phyloP scores from a whole-genome alignment of 306 rosid genomes.

The Pyrus betulifolia region DNA sequence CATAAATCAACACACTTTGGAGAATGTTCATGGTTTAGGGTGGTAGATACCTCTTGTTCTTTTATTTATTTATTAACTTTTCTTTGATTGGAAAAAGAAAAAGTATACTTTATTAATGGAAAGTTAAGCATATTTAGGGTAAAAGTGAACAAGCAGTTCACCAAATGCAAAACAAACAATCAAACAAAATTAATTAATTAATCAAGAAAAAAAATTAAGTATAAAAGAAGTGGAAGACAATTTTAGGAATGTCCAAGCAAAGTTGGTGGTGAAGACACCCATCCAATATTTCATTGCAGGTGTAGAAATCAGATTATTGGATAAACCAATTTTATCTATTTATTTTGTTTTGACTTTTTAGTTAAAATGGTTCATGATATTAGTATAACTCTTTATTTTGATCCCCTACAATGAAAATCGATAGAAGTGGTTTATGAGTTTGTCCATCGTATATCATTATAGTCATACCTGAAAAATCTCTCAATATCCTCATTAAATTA shows the following conservation, averaged over 20 bases:
- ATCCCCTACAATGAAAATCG: too few species aligned
- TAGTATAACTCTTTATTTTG: too few species aligned
- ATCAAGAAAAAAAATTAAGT: neutral
- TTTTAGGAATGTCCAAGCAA: too few species aligned
- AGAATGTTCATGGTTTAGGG: neutral
- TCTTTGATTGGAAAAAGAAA: neutral
- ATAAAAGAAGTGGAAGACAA: neutral
- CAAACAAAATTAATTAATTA: neutral
- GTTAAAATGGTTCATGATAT: too few species aligned
- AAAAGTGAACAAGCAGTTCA: neutral
- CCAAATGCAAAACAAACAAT: constrained; percentile 9
- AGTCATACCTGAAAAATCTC: too few species aligned
- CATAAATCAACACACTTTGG: neutral
- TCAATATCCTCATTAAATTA: too few species aligned
- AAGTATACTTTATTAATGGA: neutral
- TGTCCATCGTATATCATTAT: too few species aligned
- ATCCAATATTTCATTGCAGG: neutral
- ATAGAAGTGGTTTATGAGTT: too few species aligned
- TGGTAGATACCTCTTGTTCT: neutral
- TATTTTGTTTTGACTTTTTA: too few species aligned
- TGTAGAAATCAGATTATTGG: neutral
- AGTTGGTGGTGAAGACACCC: neutral
- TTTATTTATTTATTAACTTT: neutral
- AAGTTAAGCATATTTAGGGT: neutral
- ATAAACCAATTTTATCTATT: neutral